Base-by-base conservation (phyloP, 495 filamentous ascomycete genomes). In the Pyrenopolyporus hunteri region DNA sequence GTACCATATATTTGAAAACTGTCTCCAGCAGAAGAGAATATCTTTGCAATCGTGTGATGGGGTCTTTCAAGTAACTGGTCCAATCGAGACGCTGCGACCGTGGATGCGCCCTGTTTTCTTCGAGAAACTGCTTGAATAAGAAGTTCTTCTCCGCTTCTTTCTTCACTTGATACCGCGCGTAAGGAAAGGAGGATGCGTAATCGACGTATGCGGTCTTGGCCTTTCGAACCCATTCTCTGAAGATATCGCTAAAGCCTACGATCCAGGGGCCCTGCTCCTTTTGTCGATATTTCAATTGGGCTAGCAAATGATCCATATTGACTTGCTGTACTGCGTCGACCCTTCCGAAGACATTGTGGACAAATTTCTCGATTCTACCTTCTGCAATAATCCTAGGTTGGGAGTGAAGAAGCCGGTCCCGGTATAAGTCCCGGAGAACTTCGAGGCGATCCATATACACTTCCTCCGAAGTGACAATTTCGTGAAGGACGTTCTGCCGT, bases 211-310 rank as follows among this genome's bases (percentile, higher is more conserved):
- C 87, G 4, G 77, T 74, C 74, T 88, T 91, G 1, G 95, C 94
- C 74, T 97, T 98, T 45, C 94, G 84, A 64, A 99, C 96, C 94
- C 94, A 99, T 74, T 99, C 95, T 55, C 94, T 82, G 78, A 99
- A 99, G 50, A 99, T 92, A 63, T 98, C 94, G 68, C 92, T 96
- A 73, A 97, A 97, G 6, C 95, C 94, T 37, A 83, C 81, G 57
- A 99, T 87, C 82, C 91, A 98, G 0, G 94, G 94, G 0, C 95
- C 94, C 71, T 99, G 93, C 68, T 98, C 94, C 64, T 93, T 89
- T 72, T 99, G 94, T 25, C 95, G 88, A 69, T 97, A 99, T 61
- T 98, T 98, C 63, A 99, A 81, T 72, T 98, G 94, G 1, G 95
- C 88, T 10, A 99, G 77, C n/a, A 99, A 82, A 74, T 91, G 87